These are phyloP conservation scores for Persicaria tinctoria DNA, from an alignment of 148 eudicot genomes.

Conservation along the genomic window DNA sequence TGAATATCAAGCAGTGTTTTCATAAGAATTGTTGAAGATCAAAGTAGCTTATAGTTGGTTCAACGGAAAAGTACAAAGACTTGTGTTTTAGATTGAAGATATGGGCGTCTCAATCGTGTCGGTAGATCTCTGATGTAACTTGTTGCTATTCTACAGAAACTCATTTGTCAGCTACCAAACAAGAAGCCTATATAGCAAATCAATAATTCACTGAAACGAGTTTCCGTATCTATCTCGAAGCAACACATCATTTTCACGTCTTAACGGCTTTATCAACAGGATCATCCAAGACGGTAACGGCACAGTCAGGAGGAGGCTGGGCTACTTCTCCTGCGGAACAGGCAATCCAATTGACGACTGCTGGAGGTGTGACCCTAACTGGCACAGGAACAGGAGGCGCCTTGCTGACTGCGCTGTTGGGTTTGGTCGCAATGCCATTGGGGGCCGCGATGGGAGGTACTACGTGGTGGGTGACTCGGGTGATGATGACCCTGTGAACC, in stretches of 20 bases:
- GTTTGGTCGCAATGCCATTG: slow-evolving; percentile 82
- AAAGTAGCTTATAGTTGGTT: too few relatives aligned
- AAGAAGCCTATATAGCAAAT: not conserved
- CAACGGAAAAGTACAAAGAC: too few relatives aligned
- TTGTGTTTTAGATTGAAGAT: too few relatives aligned
- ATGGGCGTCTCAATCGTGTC: too few relatives aligned
- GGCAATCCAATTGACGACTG: slow-evolving; percentile 93
- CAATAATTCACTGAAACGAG: not conserved
- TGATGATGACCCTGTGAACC: slow-evolving; percentile 59
- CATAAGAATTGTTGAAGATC: too few relatives aligned
- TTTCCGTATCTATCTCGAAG: not conserved
- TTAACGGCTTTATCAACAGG: too few relatives aligned
- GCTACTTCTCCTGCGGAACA: slow-evolving; percentile 71
- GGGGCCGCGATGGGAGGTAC: slow-evolving; percentile 70
- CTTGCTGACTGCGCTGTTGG: slow-evolving; percentile 89
- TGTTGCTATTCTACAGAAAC: too few relatives aligned
- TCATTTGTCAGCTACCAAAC: not conserved
- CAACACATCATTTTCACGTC: too few relatives aligned
- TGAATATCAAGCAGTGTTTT: too few relatives aligned
- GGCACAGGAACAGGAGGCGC: slow-evolving; percentile 55
- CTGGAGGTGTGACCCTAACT: slow-evolving; percentile 79
- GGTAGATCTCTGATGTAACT: too few relatives aligned
- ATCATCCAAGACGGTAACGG: slow-evolving; percentile 25
- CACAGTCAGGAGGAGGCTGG: slow-evolving; percentile 60
- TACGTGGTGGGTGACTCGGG: slow-evolving; percentile 69